Evolutionary conservation across 2,329 filamentous ascomycete genomes (phyloP).

Genomic region (Ascochyta clinopodiicola): DNA sequence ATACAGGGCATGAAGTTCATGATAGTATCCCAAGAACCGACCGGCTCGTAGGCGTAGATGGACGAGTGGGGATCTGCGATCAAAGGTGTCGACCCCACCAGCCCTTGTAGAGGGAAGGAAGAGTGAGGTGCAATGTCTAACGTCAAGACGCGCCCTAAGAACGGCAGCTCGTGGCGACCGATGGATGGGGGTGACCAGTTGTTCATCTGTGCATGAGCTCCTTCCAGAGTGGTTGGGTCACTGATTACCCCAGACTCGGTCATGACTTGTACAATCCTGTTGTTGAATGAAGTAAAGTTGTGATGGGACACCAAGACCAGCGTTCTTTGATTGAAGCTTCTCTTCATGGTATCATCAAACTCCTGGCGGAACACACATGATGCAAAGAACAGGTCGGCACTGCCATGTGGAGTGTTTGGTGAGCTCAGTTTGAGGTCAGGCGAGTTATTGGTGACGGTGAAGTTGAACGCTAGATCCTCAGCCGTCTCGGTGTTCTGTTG

Average conservation of each 20-base stretch:
- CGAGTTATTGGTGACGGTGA: slow-evolving; percentile 51
- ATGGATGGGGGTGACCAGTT: slow-evolving; percentile 47
- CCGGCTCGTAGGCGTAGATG: slow-evolving; percentile 51
- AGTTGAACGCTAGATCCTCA: slow-evolving; percentile 50
- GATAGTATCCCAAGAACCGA: slow-evolving; percentile 48
- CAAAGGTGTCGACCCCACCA: slow-evolving; percentile 38
- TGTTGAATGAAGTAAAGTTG: slow-evolving; percentile 48
- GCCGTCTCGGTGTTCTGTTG: slow-evolving; percentile 51
- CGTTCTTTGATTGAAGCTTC: slow-evolving; percentile 52
- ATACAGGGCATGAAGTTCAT: slow-evolving; percentile 51
- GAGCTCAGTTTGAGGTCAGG: slow-evolving; percentile 63
- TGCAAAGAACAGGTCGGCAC: slow-evolving; percentile 44
- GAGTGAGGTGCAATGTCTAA: slow-evolving; percentile 51
- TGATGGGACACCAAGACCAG: slow-evolving; percentile 51
- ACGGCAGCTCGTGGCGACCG: slow-evolving; percentile 49
- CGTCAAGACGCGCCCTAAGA: slow-evolving; percentile 46
- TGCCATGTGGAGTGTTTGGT: slow-evolving; percentile 49
- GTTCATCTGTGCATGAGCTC: slow-evolving; percentile 47
- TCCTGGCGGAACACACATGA: slow-evolving; percentile 52
- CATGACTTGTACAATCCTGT: slow-evolving; percentile 45
- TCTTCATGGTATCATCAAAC: slow-evolving; percentile 50
- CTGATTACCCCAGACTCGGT: slow-evolving; percentile 47
- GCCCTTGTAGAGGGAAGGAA: slow-evolving; percentile 50
- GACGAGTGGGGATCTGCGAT: slow-evolving; percentile 41
- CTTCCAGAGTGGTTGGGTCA: slow-evolving; percentile 48